phyloP scores from a whole-genome alignment of 2,329 filamentous ascomycete genomes.

The Sporothrix humicola region DNA sequence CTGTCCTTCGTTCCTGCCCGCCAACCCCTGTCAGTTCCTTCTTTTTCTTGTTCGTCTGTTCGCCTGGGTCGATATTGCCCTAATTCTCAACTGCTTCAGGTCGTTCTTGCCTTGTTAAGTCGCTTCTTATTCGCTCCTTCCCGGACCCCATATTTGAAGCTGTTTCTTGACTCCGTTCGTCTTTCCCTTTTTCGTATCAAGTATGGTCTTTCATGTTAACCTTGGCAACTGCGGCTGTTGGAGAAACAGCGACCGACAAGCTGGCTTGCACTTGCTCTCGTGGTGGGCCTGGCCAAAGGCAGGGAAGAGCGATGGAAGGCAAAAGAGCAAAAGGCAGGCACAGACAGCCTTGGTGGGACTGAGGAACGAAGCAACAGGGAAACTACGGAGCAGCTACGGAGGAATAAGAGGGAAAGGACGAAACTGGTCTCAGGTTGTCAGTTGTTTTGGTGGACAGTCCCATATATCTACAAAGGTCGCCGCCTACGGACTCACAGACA shows the following conservation, averaged over 20 bases:
- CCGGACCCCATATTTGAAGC: slow-evolving; percentile 9
- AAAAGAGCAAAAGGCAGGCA: slow-evolving; percentile 5
- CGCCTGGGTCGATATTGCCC: not conserved
- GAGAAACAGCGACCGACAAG: slow-evolving; percentile 12
- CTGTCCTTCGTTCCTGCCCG: not conserved
- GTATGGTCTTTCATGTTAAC: not conserved
- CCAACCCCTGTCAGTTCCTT: slow-evolving; percentile 17
- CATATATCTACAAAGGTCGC: not conserved
- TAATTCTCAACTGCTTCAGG: not conserved
- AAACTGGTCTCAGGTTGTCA: not conserved
- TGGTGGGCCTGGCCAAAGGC: slow-evolving; percentile 2
- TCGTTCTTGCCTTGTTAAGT: not conserved
- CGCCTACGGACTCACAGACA: not conserved
- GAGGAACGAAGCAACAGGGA: not conserved
- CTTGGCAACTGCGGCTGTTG: slow-evolving; percentile 9
- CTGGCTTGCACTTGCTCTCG: not conserved
- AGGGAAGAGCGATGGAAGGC: slow-evolving; percentile 10
- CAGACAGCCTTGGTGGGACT: not conserved
- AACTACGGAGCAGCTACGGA: not conserved
- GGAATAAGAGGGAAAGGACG: slow-evolving; percentile 14
- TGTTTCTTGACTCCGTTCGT: slow-evolving; percentile 17
- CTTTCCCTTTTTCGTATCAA: slow-evolving; percentile 18
- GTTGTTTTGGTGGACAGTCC: not conserved
- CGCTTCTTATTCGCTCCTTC: slow-evolving; percentile 12
- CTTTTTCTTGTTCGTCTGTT: slow-evolving; percentile 2